Evolutionary conservation across 345 rosid species (phyloP), one percentile per base, ranked within the genome.

Genomic region (Populus alba): DNA sequence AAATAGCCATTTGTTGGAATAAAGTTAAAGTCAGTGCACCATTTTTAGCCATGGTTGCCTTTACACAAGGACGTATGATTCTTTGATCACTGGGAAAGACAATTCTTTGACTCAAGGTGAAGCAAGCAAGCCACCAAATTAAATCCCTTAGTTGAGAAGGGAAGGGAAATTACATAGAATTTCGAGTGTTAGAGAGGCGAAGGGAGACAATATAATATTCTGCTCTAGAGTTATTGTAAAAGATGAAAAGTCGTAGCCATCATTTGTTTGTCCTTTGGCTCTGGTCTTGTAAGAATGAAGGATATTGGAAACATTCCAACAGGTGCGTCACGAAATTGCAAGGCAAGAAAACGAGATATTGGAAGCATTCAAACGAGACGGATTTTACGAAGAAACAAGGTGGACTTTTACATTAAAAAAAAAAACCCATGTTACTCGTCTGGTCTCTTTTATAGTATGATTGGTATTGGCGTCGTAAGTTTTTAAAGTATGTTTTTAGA

Each of bases 21-120:
- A 22, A 38, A 23, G 23, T 9, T n/a, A 7, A 31, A 17, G 37
- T 23, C 1, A 10, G 72, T 15, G 16, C 20, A 9, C 18, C 29
- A 38, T 66, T 66, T 66, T 66, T 18, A 12, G 29, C 65, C 65
- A 41, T 70, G 13, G 38, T 67, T 38, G n/a, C 66, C 49, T 66
- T 59, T 23, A n/a, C 63, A n/a, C 63, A 10, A 10, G 63, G 29
- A 4, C 23, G 63, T 25, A 23, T 23, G 25, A 59, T 59, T 59
- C 63, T 47, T 47, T 47, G 53, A 47, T 47, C 18, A 5, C 17
- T 22, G 20, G 20, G 25, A 53, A 27, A 15, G 43, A 55, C 10
- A 59, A 61, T 79, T 78, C 81, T 76, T 84, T 84, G 79, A 72
- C 70, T 79, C 79, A 53, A 35, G 76, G 68, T 17, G 31, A 86